Evolutionary conservation across 1,284 basidiomycete genomes (phyloP), one percentile per base, ranked within the genome.

Genomic region (Trametes versicolor): DNA sequence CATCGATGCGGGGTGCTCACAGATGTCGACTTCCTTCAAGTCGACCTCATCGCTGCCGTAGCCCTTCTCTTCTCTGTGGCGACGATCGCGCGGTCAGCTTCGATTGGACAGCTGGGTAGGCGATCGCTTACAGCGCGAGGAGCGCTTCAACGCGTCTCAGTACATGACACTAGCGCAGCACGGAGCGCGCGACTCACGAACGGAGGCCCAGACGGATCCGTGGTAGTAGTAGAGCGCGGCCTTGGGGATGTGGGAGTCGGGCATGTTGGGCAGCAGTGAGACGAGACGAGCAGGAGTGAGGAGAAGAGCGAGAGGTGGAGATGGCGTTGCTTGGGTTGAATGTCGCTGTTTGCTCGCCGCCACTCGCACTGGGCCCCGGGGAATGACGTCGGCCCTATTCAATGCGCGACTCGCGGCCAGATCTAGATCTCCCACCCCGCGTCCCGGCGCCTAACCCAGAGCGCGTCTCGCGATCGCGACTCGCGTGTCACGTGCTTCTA

Each of bases 1-100:
- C 37, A 36, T 51, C 51, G 58, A 32, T 17, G 25, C 47, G 43
- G 36, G 59, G 13, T 32, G 73, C 81, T 64, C 71, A 92, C 89
- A 73, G 27, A 90, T 77, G 74, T 92, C 85, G 29, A 93, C 89
- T 49, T 83, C 71, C 73, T 83, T 87, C 60, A 85, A 74, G 74
- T 89, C 88, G 23, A 91, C 68, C 71, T 94, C 90, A 73, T 92
- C 89, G 36, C 82, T 70, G 13, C 85, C 87, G 71, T 93, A 92
- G 10, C 91, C 89, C 70, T 94, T 92, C 77, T 92, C 89, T 68
- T 85, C 83, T 60, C 90, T 91, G 73, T 25, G 45, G 8, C 2
- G 32, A 53, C 60, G 19, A 55, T 34, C 19, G 45, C 51, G 60
- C 19, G 19, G 57, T 63, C 58, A 67, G 66, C 62, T 21, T 53